Evolutionary conservation across 2,329 filamentous ascomycete genomes (phyloP).

Genomic region (Aspergillus candidus): DNA sequence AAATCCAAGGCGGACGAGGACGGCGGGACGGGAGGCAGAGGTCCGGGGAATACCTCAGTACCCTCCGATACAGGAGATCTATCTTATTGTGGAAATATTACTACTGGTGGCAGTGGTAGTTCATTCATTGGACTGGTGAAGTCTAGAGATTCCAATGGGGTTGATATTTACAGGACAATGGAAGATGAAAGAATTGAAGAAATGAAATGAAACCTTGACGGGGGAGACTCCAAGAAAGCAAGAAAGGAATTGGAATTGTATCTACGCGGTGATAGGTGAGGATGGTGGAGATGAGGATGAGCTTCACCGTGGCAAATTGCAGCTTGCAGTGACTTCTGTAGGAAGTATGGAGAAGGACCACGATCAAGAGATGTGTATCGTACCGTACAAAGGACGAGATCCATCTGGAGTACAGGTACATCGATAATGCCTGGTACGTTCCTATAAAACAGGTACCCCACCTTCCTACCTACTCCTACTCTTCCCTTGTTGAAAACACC

Average conservation of each 20-base stretch:
- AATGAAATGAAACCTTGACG: too few relatives aligned
- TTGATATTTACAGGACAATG: too few relatives aligned
- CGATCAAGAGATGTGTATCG: too few relatives aligned
- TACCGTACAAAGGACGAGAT: too few relatives aligned
- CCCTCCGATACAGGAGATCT: slow-evolving; percentile 13
- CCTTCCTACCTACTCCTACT: too few relatives aligned
- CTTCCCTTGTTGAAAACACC: too few relatives aligned
- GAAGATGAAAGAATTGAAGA: slow-evolving; percentile 11
- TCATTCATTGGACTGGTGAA: too few relatives aligned
- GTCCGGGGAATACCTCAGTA: slow-evolving; percentile 18
- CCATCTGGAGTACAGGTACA: not conserved
- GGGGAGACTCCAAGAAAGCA: not conserved
- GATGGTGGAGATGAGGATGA: slow-evolving; percentile 6
- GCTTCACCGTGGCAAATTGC: slow-evolving; percentile 17
- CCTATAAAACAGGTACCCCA: too few relatives aligned
- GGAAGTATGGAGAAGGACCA: too few relatives aligned
- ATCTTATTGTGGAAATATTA: too few relatives aligned
- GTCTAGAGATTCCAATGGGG: too few relatives aligned
- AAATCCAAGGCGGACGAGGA: slow-evolving; percentile 8
- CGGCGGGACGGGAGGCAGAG: slow-evolving; percentile 18
- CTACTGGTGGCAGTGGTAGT: too few relatives aligned
- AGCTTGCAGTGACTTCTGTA: slow-evolving; percentile 2
- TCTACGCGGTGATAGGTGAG: slow-evolving; percentile 3
- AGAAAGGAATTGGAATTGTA: not conserved
- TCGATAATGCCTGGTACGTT: slow-evolving; percentile 4